Evolutionary conservation across 805 yeast genomes (phyloP).

Genomic region (Candida sakaeoensis): DNA sequence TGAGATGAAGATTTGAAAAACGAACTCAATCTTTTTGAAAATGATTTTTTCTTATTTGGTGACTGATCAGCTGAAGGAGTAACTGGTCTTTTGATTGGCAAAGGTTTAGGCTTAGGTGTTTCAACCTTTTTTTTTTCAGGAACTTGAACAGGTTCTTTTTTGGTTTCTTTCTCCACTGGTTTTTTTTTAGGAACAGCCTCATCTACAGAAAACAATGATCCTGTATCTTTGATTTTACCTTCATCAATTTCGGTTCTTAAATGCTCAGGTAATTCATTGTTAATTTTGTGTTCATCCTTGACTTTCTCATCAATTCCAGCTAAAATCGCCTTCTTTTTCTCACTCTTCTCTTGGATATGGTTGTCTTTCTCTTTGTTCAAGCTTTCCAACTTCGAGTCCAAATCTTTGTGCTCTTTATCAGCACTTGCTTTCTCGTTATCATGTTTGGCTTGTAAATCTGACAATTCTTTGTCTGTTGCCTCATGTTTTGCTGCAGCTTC

Average conservation of each 20-base stretch:
- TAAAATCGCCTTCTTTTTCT: constrained; percentile 32
- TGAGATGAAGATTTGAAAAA: constrained; percentile 9
- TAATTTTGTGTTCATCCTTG: constrained; percentile 48
- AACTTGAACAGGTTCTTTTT: constrained; percentile 2
- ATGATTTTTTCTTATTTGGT: constrained; percentile 11
- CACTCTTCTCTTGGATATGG: constrained; percentile 32
- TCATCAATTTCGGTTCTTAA: constrained; percentile 37
- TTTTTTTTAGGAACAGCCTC: constrained; percentile 14
- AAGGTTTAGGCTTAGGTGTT: constrained; percentile 9
- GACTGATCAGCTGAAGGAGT: constrained; percentile 10
- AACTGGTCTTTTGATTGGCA: constrained; percentile 6
- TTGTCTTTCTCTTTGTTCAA: constrained; percentile 38
- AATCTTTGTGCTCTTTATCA: constrained; percentile 27
- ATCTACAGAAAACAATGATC: constrained; percentile 36
- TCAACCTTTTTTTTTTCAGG: constrained; percentile 4
- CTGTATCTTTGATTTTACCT: constrained; percentile 32
- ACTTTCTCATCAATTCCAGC: constrained; percentile 29
- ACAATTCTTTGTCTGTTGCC: constrained; percentile 36
- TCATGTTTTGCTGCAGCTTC: constrained; percentile 34
- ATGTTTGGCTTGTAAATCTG: constrained; percentile 25
- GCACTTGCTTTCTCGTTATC: constrained; percentile 23
- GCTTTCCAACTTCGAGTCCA: constrained; percentile 41
- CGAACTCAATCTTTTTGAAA: constrained; percentile 19
- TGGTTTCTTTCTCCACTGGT: constrained; percentile 11
- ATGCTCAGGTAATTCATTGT: constrained; percentile 51